Conservation (phyloP, 1,284 basidiomycete genomes). For the Cryptococcus sp. region DNA sequence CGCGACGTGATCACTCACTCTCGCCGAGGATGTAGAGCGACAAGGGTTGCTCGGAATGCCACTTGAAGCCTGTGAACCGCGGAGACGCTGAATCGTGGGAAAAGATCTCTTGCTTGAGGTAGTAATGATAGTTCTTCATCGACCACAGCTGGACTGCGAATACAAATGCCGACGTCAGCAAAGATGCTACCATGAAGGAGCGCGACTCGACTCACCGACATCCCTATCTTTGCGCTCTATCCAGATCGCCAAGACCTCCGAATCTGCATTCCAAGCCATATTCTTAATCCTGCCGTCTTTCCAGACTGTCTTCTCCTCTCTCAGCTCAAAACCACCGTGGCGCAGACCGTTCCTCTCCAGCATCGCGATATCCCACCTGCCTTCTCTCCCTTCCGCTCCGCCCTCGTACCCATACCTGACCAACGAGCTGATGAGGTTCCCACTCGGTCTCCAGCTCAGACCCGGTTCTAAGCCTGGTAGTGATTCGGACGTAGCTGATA, state of each 20-base stretch:
- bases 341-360: slow-evolving; percentile 93
- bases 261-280: slow-evolving; percentile 86
- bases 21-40: slow-evolving; percentile 69
- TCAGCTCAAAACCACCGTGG: slow-evolving; percentile 83
- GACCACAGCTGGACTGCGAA: slow-evolving; percentile 87
- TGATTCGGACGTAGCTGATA: slow-evolving; percentile 83
- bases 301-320: slow-evolving; percentile 56
- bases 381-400: slow-evolving; percentile 60
- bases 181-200: not conserved
- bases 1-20: slow-evolving; percentile 56
- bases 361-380: slow-evolving; percentile 84
- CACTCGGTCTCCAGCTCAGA: slow-evolving; percentile 85
- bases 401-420: slow-evolving; percentile 79
- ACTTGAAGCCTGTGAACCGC: slow-evolving; percentile 70
- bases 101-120: slow-evolving; percentile 83
- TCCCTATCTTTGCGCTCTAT: slow-evolving; percentile 67
- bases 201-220: slow-evolving; percentile 60
- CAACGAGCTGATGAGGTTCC: slow-evolving; percentile 78
- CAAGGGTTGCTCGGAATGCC: slow-evolving; percentile 84
- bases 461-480: slow-evolving; percentile 79
- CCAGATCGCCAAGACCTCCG: slow-evolving; percentile 82
- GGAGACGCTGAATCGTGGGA: slow-evolving; percentile 53
- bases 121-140: slow-evolving; percentile 95
- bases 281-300: slow-evolving; percentile 64
- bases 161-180: not conserved